A percentile compares a stretch with the other conserved stretches of the same genome.
Evolutionary conservation across 2,329 filamentous ascomycete genomes (phyloP).

Genomic region (Colletotrichum neosansevieriae): DNA sequence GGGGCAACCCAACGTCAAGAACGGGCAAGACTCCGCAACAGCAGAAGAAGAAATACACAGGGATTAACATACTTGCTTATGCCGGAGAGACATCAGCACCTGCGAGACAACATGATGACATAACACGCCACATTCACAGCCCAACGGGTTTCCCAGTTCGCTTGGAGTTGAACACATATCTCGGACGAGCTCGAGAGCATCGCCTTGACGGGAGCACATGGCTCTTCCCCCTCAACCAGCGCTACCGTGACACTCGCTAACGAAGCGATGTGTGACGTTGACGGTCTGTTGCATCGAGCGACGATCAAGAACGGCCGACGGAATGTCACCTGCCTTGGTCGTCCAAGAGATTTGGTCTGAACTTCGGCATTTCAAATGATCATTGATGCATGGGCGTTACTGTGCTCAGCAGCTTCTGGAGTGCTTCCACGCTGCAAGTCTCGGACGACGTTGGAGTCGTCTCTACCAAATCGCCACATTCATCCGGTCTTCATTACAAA

Average conservation of each 20-base stretch:
- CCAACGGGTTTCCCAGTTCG: background rate
- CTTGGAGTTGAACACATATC: background rate
- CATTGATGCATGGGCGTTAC: background rate
- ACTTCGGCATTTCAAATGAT: background rate
- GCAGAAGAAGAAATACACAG: background rate
- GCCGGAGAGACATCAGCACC: background rate
- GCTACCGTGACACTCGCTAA: conserved; percentile 15
- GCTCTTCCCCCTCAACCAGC: no score
- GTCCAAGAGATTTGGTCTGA: background rate
- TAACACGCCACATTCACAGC: background rate
- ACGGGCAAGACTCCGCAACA: background rate
- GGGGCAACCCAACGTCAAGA: background rate
- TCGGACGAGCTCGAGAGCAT: background rate
- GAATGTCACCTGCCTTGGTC: background rate
- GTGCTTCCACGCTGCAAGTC: background rate
- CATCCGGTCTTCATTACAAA: no score
- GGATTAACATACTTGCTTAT: conserved; percentile 1
- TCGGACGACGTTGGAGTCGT: background rate
- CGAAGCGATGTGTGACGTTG: conserved; percentile 10
- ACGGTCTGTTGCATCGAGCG: background rate
- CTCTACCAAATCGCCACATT: no score
- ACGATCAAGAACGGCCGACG: background rate
- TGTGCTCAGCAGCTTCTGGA: background rate
- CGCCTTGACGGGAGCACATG: background rate
- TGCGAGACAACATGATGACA: conserved; percentile 3